Base-by-base conservation (phyloP, 1,284 basidiomycete genomes). In the Singerocomus rubriflavus region DNA sequence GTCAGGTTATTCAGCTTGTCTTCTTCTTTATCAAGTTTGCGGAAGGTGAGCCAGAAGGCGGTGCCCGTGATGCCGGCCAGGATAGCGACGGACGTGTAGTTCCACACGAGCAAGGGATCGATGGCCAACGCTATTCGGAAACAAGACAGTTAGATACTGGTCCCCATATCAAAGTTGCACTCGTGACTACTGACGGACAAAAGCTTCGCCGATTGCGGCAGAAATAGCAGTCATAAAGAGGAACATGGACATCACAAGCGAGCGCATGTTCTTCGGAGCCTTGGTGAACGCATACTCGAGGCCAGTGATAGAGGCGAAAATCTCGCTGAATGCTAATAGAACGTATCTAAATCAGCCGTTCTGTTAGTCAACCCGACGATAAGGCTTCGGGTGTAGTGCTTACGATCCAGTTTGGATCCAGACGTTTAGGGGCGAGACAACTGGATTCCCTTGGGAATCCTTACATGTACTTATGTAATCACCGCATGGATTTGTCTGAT, bases 251-350 rank as follows among this genome's bases (percentile, higher is more conserved):
- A 88, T 88, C 52, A 91, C 85, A 52, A 91, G 76, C 37, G 84
- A 87, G 17, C 81, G 80, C 88, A 91, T 91, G 69, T 88, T 88
- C 70, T 76, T 82, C 11, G 89, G 88, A 12, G 86, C 85, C 65
- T 91, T 93, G 52, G 87, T 91, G 74, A 89, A 93, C n/a, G 91
- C 92, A 66, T 93, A 93, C 68, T 95, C 92, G 57, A 88, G 75
- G 9, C 85, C 84, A 0, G 91, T 93, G 69, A 95, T 91, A 9
- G 86, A 89, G 1, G 91, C 89, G 47, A 95, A 79, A 63, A 95
- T 91, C 73, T 90, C 84, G 60, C 79, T 82, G 60, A 87, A 74
- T 5, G 84, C 85, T 59, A 89, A 76, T 31, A 90, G 70, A 49
- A 88, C 67, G 64, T 86, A 88, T 25, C 73, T 75, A 16, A 26